phyloP scores from a whole-genome alignment of 1,284 basidiomycete genomes.

The Cutaneotrichosporon curvatum region DNA sequence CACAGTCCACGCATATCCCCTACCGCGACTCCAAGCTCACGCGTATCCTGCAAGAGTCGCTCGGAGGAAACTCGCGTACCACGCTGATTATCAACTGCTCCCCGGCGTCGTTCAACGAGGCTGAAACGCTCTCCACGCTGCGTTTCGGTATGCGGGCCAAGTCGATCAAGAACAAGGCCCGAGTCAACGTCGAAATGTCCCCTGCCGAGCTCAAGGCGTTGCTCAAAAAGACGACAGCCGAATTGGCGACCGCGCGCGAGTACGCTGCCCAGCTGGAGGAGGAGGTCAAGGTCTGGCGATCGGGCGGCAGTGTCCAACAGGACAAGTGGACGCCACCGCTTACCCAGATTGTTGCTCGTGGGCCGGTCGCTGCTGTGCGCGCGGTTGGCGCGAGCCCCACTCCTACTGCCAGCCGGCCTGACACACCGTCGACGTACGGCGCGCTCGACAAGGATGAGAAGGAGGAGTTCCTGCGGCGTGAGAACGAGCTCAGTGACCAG shows the following conservation, averaged over 20 bases:
- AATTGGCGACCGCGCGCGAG: conserved; percentile 74
- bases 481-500: conserved; percentile 93
- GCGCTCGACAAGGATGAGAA: conserved; percentile 91
- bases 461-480: conserved; percentile 91
- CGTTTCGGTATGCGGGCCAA: conserved; percentile 99
- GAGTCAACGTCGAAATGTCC: conserved; percentile 96
- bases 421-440: conserved; percentile 46
- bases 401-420: conserved; percentile 48
- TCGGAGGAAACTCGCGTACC: conserved; percentile 97
- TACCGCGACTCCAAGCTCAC: conserved; percentile 99
- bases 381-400: conserved; percentile 54
- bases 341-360: conserved; percentile 46
- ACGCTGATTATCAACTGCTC: conserved; percentile 99
- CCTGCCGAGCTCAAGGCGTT: conserved; percentile 91
- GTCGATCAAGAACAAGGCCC: conserved; percentile 98
- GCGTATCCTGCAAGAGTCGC: conserved; percentile 97
- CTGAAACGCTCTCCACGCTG: conserved; percentile 93
- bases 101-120: conserved; percentile 91
- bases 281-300: conserved; percentile 84
- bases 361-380: conserved; percentile 19
- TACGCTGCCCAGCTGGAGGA: conserved; percentile 86
- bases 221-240: conserved; percentile 80
- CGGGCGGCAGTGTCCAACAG: conserved; percentile 79
- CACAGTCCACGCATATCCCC: conserved; percentile 88
- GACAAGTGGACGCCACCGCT: conserved; percentile 65